Evolutionary conservation across 176 grass and related monocot species (phyloP).

Genomic region (Rhynchospora breviuscula): DNA sequence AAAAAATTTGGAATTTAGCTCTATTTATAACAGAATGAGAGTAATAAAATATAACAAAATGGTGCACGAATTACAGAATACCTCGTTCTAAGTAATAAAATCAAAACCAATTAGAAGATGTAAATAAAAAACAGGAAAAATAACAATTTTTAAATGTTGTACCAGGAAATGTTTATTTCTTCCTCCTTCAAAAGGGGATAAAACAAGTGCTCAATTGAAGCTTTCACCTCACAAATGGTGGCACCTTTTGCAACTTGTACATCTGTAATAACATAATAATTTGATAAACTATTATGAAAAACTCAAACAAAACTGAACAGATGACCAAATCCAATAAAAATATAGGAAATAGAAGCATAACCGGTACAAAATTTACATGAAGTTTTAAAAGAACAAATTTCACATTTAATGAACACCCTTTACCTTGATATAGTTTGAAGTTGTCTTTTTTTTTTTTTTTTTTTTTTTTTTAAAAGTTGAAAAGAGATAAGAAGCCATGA

Average conservation of each 20-base stretch:
- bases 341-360: neutral
- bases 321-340: neutral
- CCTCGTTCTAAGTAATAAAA: neutral
- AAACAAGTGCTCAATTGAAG: constrained; percentile 61
- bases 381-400: neutral
- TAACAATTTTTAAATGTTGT: neutral
- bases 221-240: constrained; percentile 60
- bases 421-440: neutral
- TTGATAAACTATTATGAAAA: neutral
- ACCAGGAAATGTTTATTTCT: constrained; percentile 55
- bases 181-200: constrained; percentile 22
- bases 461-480: neutral
- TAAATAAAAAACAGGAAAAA: neutral
- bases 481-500: neutral
- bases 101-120: neutral
- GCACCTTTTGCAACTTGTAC: constrained; percentile 43
- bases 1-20: neutral
- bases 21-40: neutral
- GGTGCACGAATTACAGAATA: neutral
- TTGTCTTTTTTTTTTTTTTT: neutral
- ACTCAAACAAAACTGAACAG: neutral
- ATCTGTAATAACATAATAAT: constrained; percentile 28
- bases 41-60: neutral
- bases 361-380: neutral
- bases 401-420: neutral